Conservation (phyloP, 1,284 basidiomycete species). For the Puccinia hordei region DNA sequence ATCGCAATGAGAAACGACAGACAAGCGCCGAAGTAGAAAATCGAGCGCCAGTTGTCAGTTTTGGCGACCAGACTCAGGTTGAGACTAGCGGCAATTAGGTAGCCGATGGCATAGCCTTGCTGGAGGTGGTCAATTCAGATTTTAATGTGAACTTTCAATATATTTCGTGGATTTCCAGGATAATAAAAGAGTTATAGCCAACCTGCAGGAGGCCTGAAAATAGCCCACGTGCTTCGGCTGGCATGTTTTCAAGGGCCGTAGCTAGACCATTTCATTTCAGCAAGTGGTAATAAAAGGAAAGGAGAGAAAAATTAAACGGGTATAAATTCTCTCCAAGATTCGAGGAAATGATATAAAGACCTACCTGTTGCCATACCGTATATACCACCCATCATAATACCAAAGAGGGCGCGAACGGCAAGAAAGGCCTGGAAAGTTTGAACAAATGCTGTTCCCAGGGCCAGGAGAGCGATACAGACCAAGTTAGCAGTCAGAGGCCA, state of each 20-base stretch:
- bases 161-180: constrained; percentile 67
- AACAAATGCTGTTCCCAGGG: constrained; percentile 69
- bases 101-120: constrained; percentile 55
- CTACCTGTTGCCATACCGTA: constrained; percentile 60
- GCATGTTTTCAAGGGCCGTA: constrained; percentile 84
- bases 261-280: constrained; percentile 46
- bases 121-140: not conserved
- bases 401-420: constrained; percentile 61
- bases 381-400: constrained; percentile 74
- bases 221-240: constrained; percentile 80
- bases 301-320: constrained; percentile 16
- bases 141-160: constrained; percentile 62
- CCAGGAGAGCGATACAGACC: constrained; percentile 69
- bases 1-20: constrained; percentile 73
- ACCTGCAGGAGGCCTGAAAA: constrained; percentile 81
- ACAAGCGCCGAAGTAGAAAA: constrained; percentile 67
- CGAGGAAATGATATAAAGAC: not conserved
- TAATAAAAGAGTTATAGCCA: constrained; percentile 67
- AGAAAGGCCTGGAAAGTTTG: constrained; percentile 63
- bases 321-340: not conserved
- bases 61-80: constrained; percentile 53
- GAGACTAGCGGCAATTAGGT: constrained; percentile 55
- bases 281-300: constrained; percentile 35
- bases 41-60: constrained; percentile 61
- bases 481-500: constrained; percentile 82